These are phyloP conservation scores for Penicillium nucicola DNA, from an alignment of 495 filamentous ascomycete genomes.

Conservation along the genomic window DNA sequence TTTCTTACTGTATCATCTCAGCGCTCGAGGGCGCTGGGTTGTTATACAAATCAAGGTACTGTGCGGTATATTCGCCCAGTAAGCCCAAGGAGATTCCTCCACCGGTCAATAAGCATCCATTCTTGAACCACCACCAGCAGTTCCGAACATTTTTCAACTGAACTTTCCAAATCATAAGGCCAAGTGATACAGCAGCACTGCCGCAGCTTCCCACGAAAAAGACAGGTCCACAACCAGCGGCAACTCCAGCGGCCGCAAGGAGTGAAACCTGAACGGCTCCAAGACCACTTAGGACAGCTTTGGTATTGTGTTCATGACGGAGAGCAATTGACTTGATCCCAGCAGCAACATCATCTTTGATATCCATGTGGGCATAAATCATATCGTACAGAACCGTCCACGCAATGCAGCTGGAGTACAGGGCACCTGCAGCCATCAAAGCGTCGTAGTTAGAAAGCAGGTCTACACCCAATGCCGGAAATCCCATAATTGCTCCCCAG, in stretches of 20 bases:
- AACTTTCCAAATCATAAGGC: slow-evolving; percentile 85
- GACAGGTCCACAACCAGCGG: slow-evolving; percentile 72
- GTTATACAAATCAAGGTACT: slow-evolving; percentile 30
- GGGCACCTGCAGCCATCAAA: slow-evolving; percentile 61
- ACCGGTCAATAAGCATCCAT: slow-evolving; percentile 66
- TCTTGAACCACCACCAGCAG: slow-evolving; percentile 97
- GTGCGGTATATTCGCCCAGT: slow-evolving; percentile 57
- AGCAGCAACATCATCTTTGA: slow-evolving; percentile 86
- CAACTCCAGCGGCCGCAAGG: slow-evolving; percentile 70
- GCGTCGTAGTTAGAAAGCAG: slow-evolving; percentile 64
- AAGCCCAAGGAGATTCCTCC: slow-evolving; percentile 63
- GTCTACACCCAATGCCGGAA: slow-evolving; percentile 86
- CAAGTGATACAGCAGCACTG: slow-evolving; percentile 70
- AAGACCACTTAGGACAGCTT: slow-evolving; percentile 74
- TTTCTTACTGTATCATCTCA: slow-evolving; percentile 7
- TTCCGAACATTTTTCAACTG: slow-evolving; percentile 77
- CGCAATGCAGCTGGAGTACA: slow-evolving; percentile 83
- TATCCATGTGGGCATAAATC: slow-evolving; percentile 99
- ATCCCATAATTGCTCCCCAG: slow-evolving; percentile 97
- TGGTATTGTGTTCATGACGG: slow-evolving; percentile 83
- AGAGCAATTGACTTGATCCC: slow-evolving; percentile 96
- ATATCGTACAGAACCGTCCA: slow-evolving; percentile 98
- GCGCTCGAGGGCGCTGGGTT: slow-evolving; percentile 1
- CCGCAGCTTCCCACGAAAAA: slow-evolving; percentile 87
- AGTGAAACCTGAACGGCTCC: slow-evolving; percentile 75